Evolutionary conservation across 305 asterid species (phyloP).

Genomic region (Fraxinus angustifolia): DNA sequence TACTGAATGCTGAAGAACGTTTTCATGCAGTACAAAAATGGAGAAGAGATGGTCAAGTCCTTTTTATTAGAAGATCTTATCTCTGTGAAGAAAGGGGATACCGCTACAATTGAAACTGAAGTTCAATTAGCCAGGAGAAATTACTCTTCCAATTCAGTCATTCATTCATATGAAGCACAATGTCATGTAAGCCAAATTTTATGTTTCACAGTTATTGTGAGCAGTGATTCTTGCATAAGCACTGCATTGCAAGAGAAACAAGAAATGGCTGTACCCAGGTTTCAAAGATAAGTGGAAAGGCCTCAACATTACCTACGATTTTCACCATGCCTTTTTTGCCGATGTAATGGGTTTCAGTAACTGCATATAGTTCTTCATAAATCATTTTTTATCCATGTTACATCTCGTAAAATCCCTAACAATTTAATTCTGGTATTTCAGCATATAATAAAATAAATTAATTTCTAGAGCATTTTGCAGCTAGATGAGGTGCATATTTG

Average conservation of each 20-base stretch:
- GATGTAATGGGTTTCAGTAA: conserved; percentile 11
- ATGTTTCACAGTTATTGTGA: conserved; percentile 15
- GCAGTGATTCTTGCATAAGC: conserved; percentile 13
- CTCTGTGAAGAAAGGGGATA: conserved; percentile 36
- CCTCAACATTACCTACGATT: background rate
- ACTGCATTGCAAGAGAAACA: conserved; percentile 16
- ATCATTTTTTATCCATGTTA: background rate
- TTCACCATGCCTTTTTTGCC: conserved; percentile 3
- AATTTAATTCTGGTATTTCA: conserved; percentile 10
- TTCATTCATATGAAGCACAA: conserved; percentile 45
- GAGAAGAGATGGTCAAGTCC: conserved; percentile 33
- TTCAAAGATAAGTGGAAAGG: conserved; percentile 7
- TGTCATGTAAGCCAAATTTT: conserved; percentile 57
- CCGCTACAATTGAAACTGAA: conserved; percentile 30
- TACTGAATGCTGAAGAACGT: conserved; percentile 16
- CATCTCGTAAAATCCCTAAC: background rate
- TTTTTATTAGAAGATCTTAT: conserved; percentile 52
- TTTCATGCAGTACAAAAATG: conserved; percentile 54
- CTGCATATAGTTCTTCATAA: background rate
- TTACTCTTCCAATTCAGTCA: conserved; percentile 39
- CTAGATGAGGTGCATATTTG: background rate
- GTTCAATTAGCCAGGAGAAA: conserved; percentile 42
- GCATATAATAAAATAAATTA: background rate
- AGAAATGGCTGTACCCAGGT: conserved; percentile 15
- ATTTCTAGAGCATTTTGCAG: background rate